Evolutionary conservation across 1,284 basidiomycete species (phyloP).

Genomic region (Marasmius sp.): DNA sequence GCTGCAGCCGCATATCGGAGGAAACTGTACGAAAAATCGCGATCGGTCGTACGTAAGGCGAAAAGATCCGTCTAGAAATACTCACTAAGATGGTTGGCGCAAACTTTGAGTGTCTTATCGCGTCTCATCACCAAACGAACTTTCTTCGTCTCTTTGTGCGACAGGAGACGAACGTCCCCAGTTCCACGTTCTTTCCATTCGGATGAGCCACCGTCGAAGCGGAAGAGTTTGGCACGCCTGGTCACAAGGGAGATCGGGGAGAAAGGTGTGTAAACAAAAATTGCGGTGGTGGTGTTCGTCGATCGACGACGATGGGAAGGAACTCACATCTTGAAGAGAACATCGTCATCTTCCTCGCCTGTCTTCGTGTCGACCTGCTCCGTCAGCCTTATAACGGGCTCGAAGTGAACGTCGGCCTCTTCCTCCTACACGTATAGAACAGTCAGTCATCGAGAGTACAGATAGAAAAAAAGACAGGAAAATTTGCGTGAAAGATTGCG

Average conservation of each 20-base stretch:
- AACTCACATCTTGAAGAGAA: constrained; percentile 94
- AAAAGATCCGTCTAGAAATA: constrained; percentile 19
- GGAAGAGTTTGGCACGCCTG: constrained; percentile 98
- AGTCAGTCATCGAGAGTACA: constrained; percentile 6
- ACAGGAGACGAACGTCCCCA: constrained; percentile 86
- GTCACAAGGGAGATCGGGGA: constrained; percentile 2
- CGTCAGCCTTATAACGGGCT: constrained; percentile 97
- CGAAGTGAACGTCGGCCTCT: constrained; percentile 89
- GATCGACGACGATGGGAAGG: constrained; percentile 25
- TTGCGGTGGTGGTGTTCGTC: constrained; percentile 7
- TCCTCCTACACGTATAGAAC: constrained; percentile 56
- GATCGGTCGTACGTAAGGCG: constrained; percentile 2
- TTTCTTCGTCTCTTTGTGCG: constrained; percentile 89
- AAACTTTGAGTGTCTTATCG: constrained; percentile 99
- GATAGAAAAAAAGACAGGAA: constrained; percentile 3
- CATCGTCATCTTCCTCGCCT: constrained; percentile 92
- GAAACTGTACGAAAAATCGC: constrained; percentile 57
- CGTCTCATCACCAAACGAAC: constrained; percentile 98
- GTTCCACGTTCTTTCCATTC: constrained; percentile 99
- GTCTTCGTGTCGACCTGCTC: constrained; percentile 96
- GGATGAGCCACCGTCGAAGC: constrained; percentile 78
- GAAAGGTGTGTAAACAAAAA: constrained; percentile 19
- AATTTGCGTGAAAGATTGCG: constrained; percentile 1
- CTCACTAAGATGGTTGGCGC: constrained; percentile 96
- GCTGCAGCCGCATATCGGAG: constrained; percentile 91